These are phyloP conservation scores for Diplodia scrobiculata DNA, from an alignment of 2,329 filamentous ascomycete genomes.

Conservation along the genomic window DNA sequence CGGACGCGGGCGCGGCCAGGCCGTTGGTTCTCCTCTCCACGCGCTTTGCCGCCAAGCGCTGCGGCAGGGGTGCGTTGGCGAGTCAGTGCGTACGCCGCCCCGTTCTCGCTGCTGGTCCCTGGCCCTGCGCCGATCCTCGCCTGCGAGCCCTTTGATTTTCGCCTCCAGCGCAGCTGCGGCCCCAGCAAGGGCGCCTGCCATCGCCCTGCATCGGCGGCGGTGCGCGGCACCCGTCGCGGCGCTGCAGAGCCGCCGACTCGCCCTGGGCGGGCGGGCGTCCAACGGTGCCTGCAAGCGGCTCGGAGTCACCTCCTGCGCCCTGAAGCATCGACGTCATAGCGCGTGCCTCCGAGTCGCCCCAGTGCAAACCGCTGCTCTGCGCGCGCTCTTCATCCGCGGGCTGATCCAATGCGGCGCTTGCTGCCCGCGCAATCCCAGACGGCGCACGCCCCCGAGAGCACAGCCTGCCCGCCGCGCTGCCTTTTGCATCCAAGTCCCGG, in stretches of 20 bases:
- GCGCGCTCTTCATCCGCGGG: neutral
- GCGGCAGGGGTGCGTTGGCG: constrained; percentile 9
- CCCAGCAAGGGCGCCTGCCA: constrained; percentile 15
- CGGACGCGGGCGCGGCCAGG: neutral
- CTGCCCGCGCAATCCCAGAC: constrained; percentile 9
- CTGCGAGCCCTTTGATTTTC: constrained; percentile 7
- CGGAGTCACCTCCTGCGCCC: constrained; percentile 15
- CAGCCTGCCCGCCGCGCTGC: constrained; percentile 3
- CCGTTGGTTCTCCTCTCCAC: constrained; percentile 16
- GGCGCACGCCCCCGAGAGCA: constrained; percentile 7
- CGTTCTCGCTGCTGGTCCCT: constrained; percentile 25
- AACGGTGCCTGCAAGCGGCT: constrained; percentile 10
- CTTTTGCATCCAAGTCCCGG: constrained; percentile 10
- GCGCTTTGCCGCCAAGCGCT: neutral
- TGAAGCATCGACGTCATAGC: constrained; percentile 9
- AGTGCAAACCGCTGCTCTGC: constrained; percentile 4
- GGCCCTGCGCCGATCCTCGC: constrained; percentile 16
- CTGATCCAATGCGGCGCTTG: constrained; percentile 1
- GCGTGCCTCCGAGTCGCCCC: neutral
- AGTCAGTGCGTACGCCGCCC: neutral
- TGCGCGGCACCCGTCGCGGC: neutral
- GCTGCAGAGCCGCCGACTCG: neutral
- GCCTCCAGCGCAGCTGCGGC: constrained; percentile 7
- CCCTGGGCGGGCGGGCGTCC: neutral
- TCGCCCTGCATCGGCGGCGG: constrained; percentile 1